Base-by-base conservation (phyloP, 2,329 filamentous ascomycete genomes). In the Phialemonium atrogriseum region DNA sequence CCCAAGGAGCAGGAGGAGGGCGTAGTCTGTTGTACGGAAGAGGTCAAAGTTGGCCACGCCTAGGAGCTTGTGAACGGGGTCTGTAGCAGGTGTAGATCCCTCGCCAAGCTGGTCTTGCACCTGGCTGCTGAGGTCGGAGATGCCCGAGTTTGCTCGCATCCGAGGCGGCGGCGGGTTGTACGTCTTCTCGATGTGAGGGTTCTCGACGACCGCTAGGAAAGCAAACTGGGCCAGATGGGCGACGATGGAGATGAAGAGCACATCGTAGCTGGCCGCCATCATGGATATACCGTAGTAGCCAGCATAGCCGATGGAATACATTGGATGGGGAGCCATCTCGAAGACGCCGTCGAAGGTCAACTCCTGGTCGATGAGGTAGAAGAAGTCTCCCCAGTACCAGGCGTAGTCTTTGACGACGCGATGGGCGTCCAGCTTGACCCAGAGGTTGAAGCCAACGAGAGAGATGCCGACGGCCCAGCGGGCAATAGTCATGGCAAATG, bases 331-430 rank as follows among this genome's bases (percentile, higher is more conserved):
- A 13, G 91, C 91, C 80, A 98, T 93, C 62, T 98, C 91, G 55
- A 96, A 98, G 41, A 98, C 91, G 35, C 91, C 91, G 53, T 98
- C 91, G 57, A 98, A 98, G 30, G 88, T 96, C 55, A 98, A 69
- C 52, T 94, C 86, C 62, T 96, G 88, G 59, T 98, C 91, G 56
- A 98, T 85, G 51, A 98, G 79, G 60, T 87, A 98, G 69, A 96
- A 98, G 62, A 96, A 96, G 59, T 98, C 91, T 39, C 91, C 91
- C 91, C 91, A 98, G 61, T 96, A 98, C 91, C 91, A 98, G 17
- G 91, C 91, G 62, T 88, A 98, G 60, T 98, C 91, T 60, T 96
- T 96, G 52, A 98, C 91, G 30, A 98, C 91, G 39, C 91, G 76
- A 58, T 98, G 91, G 13, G 91, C 91, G 59, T 98, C 91, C 40